A percentile compares a stretch with the other conserved stretches of the same genome.
Conservation (phyloP, 257 asterid genomes). For the Jaltomata sinuosa region DNA sequence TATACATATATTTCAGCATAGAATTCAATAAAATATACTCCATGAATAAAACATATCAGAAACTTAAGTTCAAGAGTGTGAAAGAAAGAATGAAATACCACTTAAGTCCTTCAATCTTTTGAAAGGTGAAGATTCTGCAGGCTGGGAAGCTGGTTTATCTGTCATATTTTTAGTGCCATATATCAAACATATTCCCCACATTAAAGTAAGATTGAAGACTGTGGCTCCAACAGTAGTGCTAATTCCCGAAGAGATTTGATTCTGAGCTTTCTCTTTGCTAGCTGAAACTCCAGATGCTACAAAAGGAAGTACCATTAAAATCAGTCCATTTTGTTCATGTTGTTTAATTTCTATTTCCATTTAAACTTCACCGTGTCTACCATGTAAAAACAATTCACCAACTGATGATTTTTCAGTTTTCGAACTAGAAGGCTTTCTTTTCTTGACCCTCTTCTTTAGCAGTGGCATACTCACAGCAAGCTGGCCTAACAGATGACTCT, state of each 20-base stretch:
- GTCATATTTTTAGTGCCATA: constrained; percentile 13
- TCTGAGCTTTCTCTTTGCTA: constrained; percentile 26
- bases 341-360: neutral
- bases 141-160: neutral
- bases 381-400: neutral
- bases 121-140: neutral
- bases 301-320: neutral
- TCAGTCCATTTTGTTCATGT: neutral
- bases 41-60: neutral
- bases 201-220: constrained; percentile 23
- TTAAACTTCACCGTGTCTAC: neutral
- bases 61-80: neutral
- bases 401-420: neutral
- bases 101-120: neutral
- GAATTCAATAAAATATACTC: neutral
- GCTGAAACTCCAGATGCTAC: constrained; percentile 28
- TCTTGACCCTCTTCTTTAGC: neutral
- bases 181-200: constrained; percentile 37
- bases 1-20: neutral
- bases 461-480: neutral
- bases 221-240: constrained; percentile 30
- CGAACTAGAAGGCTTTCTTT: neutral
- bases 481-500: neutral
- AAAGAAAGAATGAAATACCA: neutral
- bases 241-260: constrained; percentile 22